Evolutionary conservation across 1,284 basidiomycete species (phyloP).

Genomic region (Meripilus lineatus): DNA sequence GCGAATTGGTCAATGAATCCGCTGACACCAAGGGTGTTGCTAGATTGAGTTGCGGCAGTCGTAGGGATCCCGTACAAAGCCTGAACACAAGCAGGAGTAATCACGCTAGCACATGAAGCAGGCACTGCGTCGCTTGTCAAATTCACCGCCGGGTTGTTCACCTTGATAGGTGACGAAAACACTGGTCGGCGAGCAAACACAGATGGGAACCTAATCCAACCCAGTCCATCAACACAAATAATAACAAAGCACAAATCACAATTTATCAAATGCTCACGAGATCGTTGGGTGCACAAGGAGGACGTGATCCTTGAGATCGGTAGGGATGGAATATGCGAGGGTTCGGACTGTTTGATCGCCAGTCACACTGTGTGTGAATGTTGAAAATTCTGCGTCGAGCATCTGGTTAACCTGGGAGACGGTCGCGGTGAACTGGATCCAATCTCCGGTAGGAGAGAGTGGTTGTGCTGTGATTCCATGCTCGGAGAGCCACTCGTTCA

Average conservation of each 20-base stretch:
- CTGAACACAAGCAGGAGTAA: constrained; percentile 53
- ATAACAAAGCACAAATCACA: background rate
- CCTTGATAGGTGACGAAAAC: constrained; percentile 12
- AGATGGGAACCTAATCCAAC: constrained; percentile 18
- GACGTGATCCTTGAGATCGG: constrained; percentile 31
- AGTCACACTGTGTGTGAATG: constrained; percentile 31
- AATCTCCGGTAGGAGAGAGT: constrained; percentile 34
- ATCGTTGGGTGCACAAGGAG: constrained; percentile 38
- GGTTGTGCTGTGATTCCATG: constrained; percentile 30
- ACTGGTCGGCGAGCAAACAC: constrained; percentile 15
- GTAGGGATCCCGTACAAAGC: constrained; percentile 48
- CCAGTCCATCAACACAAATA: no score
- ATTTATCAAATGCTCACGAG: constrained; percentile 18
- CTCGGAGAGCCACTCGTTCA: constrained; percentile 33
- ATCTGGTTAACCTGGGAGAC: constrained; percentile 35
- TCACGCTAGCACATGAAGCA: constrained; percentile 33
- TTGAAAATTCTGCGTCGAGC: constrained; percentile 33
- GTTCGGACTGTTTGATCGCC: constrained; percentile 31
- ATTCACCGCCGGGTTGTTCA: background rate
- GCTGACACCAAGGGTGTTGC: constrained; percentile 49
- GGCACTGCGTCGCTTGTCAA: constrained; percentile 10
- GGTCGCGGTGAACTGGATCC: constrained; percentile 34
- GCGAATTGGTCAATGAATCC: constrained; percentile 57
- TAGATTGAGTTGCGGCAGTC: constrained; percentile 34
- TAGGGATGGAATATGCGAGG: constrained; percentile 38